phyloP scores from a whole-genome alignment of 805 yeast genomes.

The Barnettozyma wickerhamii region DNA sequence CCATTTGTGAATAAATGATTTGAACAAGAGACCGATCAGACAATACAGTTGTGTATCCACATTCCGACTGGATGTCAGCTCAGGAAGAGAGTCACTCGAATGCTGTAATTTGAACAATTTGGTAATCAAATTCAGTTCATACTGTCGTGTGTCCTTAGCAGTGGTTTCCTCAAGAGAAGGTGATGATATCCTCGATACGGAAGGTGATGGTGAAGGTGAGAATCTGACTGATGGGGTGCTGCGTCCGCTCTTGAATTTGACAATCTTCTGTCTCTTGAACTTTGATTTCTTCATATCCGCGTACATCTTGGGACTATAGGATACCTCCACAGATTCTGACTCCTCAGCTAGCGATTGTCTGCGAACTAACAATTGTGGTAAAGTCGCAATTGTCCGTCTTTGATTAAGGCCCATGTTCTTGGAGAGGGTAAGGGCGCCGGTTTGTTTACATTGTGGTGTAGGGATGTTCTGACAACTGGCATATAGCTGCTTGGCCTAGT shows the following conservation, averaged over 20 bases:
- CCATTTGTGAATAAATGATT: constrained; percentile 45
- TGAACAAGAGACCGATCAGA: constrained; percentile 40
- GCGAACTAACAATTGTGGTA: too few relatives aligned
- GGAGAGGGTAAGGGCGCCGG: neutral
- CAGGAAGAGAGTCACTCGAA: constrained; percentile 29
- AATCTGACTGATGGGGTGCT: neutral
- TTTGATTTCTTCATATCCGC: constrained; percentile 4
- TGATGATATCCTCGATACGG: neutral
- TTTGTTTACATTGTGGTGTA: constrained; percentile 3
- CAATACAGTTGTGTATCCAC: constrained; percentile 45
- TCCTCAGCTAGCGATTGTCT: too few relatives aligned
- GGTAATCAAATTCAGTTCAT: constrained; percentile 23
- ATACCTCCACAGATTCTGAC: neutral
- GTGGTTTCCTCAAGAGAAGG: neutral
- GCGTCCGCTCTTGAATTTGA: constrained; percentile 1
- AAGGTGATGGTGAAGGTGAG: neutral
- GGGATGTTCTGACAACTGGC: constrained; percentile 1
- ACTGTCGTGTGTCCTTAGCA: constrained; percentile 23
- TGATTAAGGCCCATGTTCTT: neutral
- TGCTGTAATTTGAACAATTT: constrained; percentile 12
- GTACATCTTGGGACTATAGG: constrained; percentile 1
- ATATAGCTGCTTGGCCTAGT: too few relatives aligned
- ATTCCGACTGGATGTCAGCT: constrained; percentile 33
- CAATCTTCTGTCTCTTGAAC: constrained; percentile 3
- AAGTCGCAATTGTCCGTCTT: too few relatives aligned